These are phyloP conservation scores for Neonectria neomacrospora DNA, from an alignment of 2,329 filamentous ascomycete genomes.

Conservation along the genomic window DNA sequence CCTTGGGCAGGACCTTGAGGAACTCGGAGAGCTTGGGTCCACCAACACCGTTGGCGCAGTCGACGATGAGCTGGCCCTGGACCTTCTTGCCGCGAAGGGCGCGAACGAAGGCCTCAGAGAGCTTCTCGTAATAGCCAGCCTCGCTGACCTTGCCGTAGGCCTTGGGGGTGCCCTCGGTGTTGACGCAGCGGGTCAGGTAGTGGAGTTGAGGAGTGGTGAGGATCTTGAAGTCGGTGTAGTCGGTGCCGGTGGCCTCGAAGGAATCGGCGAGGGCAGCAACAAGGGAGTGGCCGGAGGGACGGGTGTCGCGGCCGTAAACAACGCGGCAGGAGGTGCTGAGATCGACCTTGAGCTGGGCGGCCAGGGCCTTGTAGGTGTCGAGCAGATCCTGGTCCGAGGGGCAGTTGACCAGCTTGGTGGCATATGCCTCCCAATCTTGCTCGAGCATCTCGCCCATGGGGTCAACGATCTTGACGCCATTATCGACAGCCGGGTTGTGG, in stretches of 20 bases:
- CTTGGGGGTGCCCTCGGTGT: slow-evolving; percentile 87
- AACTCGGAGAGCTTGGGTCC: slow-evolving; percentile 90
- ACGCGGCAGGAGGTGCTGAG: slow-evolving; percentile 77
- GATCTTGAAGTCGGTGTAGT: slow-evolving; percentile 86
- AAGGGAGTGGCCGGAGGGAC: slow-evolving; percentile 88
- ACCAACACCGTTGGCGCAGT: slow-evolving; percentile 97
- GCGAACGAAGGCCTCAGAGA: slow-evolving; percentile 83
- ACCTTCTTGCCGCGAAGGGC: slow-evolving; percentile 83
- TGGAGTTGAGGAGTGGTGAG: slow-evolving; percentile 98
- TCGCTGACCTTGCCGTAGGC: slow-evolving; percentile 92
- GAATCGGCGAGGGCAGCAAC: slow-evolving; percentile 83
- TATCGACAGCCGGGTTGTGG: slow-evolving; percentile 90
- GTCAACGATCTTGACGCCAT: slow-evolving; percentile 95
- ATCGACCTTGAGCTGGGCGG: slow-evolving; percentile 80
- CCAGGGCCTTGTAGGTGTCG: slow-evolving; percentile 79
- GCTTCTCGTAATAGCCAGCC: slow-evolving; percentile 94
- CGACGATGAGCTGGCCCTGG: slow-evolving; percentile 80
- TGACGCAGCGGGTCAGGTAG: slow-evolving; percentile 93
- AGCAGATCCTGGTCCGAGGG: slow-evolving; percentile 78
- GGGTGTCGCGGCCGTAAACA: slow-evolving; percentile 91
- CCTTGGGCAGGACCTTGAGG: slow-evolving; percentile 80
- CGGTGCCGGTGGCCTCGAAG: slow-evolving; percentile 78
- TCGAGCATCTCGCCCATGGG: slow-evolving; percentile 98
- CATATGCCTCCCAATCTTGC: slow-evolving; percentile 92
- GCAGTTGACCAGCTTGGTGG: slow-evolving; percentile 90